Base-by-base conservation (phyloP, 768 basidiomycete species). In the Pisolithus sp. region DNA sequence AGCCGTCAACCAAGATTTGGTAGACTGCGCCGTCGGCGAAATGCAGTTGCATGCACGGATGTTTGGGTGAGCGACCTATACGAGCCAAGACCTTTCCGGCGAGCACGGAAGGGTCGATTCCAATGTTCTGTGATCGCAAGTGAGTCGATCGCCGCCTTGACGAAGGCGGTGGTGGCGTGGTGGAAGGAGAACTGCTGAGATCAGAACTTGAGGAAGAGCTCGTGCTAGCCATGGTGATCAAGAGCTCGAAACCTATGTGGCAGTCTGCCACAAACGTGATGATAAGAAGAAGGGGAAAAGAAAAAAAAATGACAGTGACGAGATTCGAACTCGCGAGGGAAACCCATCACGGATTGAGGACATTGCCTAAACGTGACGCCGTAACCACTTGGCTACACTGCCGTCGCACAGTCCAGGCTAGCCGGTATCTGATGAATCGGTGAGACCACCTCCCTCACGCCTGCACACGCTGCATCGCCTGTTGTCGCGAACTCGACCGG, bases 351-450 rank as follows among this genome's bases (percentile, higher is more conserved):
- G 76, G 75, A 69, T 69, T 69, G 60, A 63, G 51, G 43, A 47
- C 39, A 38, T 39, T 49, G 67, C 75, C 75, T 76, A 76, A 76
- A 76, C 76, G 76, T 77, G 75, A 76, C 75, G 75, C 75, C 75
- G 73, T 76, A 76, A 76, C 75, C 75, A 76, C 75, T 76, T 76
- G 75, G 75, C 75, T 76, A 76, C 75, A 76, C 73, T 77, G 73
- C 75, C 75, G 42, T 67, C 23, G 3, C 47, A 0, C 30, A 15
- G 13, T 13, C 7, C 26, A 9, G 30, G 9, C 30, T 8, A 10
- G 30, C 5, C 1, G 30, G 30, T 10, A 8, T 30, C 30, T 30
- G 10, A 30, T 9, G 4, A 30, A 30, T 2, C 30, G 9, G 1
- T 10, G 8, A 9, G 30, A 6, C 7, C 30, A 3, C 10, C 10